phyloP scores from a whole-genome alignment of 106 monocot species.

The Gastrodia elata region DNA sequence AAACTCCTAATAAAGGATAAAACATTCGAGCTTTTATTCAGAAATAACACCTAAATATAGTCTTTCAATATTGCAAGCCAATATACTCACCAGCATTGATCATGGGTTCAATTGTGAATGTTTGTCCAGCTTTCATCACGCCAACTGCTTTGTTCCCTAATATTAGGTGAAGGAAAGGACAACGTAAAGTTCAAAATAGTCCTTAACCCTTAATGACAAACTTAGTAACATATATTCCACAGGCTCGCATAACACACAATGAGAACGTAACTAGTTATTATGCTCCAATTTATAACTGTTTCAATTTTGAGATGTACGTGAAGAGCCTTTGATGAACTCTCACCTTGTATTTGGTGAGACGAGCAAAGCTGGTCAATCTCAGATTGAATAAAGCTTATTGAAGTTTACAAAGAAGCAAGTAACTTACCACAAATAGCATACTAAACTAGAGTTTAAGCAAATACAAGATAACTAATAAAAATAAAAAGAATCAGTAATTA shows the following conservation, averaged over 20 bases:
- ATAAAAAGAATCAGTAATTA: not conserved
- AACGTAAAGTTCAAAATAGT: not conserved
- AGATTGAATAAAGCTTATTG: not conserved
- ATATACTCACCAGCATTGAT: conserved; percentile 73
- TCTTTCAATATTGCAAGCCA: not conserved
- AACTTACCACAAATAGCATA: not conserved
- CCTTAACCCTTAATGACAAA: not conserved
- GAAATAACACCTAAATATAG: not conserved
- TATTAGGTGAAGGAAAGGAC: conserved; percentile 17
- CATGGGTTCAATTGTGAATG: conserved; percentile 98
- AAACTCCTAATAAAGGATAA: conserved; percentile 45
- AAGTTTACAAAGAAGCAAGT: not conserved
- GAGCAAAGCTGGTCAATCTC: not conserved
- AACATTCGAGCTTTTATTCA: not conserved
- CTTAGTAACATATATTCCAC: not conserved
- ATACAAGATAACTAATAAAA: not conserved
- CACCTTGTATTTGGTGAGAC: not conserved
- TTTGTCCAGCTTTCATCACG: conserved; percentile 95
- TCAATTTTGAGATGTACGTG: not conserved
- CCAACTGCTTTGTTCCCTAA: conserved; percentile 99
- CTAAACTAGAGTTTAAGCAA: not conserved
- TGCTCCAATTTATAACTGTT: not conserved
- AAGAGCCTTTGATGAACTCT: not conserved
- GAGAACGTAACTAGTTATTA: not conserved
- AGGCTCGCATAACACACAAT: not conserved